phyloP scores from a whole-genome alignment of 2,329 filamentous ascomycete genomes.

The Xylariaceae sp. region DNA sequence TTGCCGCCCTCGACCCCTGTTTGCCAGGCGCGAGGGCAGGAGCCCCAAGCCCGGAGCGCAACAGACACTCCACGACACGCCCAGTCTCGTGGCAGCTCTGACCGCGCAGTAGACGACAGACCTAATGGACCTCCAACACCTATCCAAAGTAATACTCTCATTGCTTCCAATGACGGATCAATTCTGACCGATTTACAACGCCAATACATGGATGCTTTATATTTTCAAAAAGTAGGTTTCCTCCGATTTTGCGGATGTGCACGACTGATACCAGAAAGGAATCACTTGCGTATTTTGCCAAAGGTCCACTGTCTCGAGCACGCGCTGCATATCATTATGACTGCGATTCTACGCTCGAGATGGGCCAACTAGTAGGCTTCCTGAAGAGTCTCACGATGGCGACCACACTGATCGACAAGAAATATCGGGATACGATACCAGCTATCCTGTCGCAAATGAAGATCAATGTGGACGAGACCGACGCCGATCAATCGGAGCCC shows the following conservation, averaged over 20 bases:
- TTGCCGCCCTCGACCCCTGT: constrained; percentile 13
- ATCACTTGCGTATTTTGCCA: constrained; percentile 78
- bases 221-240: constrained; percentile 57
- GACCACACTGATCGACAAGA: constrained; percentile 69
- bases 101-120: constrained; percentile 1
- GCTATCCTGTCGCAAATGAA: constrained; percentile 57
- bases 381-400: constrained; percentile 65
- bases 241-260: not conserved
- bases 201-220: constrained; percentile 58
- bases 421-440: constrained; percentile 69
- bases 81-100: not conserved
- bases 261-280: constrained; percentile 52
- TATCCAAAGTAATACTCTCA: constrained; percentile 18
- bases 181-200: constrained; percentile 57
- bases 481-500: constrained; percentile 41
- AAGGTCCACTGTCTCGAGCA: constrained; percentile 73
- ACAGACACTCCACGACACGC: not conserved
- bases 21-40: constrained; percentile 5
- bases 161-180: constrained; percentile 42
- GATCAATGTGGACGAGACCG: constrained; percentile 52
- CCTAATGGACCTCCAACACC: constrained; percentile 10
- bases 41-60: not conserved
- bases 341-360: constrained; percentile 56
- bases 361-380: constrained; percentile 63
- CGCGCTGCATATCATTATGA: constrained; percentile 66